phyloP scores from a whole-genome alignment of 345 rosid genomes.

The Brassica rapa region DNA sequence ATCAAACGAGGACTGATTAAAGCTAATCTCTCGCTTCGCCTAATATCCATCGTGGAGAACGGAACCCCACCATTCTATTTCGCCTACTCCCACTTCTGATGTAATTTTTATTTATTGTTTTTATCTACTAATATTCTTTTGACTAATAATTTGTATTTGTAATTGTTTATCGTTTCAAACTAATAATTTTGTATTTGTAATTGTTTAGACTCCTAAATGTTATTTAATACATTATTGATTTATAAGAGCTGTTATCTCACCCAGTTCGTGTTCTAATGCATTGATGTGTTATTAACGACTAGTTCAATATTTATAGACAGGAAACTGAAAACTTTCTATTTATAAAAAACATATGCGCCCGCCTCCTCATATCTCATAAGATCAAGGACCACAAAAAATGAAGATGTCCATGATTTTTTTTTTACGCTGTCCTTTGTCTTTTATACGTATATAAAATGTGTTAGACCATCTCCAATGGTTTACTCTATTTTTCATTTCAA shows the following conservation, averaged over 20 bases:
- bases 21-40: conserved; percentile 31
- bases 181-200: conserved; percentile 5
- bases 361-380: not conserved
- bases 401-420: not conserved
- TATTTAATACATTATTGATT: not conserved
- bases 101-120: not conserved
- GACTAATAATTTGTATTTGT: not conserved
- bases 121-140: not conserved
- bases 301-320: not conserved
- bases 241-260: not conserved
- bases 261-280: conserved; percentile 1
- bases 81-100: conserved; percentile 37
- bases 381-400: not conserved
- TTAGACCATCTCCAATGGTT: not conserved
- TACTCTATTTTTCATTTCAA: no score
- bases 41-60: conserved; percentile 28
- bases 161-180: conserved; percentile 5
- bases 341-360: not conserved
- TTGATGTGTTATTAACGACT: not conserved
- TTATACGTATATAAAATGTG: not conserved
- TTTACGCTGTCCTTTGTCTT: not conserved
- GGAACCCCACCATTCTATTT: conserved; percentile 24
- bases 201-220: not conserved
- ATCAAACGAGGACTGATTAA: conserved; percentile 9
- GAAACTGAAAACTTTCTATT: not conserved